phyloP scores from a whole-genome alignment of 1,284 basidiomycete genomes.

The Peniophora sp. region DNA sequence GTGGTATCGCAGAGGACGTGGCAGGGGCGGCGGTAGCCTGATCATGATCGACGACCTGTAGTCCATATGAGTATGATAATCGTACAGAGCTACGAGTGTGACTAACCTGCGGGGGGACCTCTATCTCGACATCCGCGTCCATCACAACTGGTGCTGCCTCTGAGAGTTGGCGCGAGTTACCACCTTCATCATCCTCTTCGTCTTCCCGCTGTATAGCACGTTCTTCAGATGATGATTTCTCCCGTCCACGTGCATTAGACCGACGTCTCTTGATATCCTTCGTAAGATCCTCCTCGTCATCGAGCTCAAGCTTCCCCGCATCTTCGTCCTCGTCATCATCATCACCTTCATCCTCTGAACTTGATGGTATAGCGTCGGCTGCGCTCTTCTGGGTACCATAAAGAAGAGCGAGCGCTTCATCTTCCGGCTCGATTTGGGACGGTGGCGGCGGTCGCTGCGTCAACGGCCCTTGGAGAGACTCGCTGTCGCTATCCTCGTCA shows the following conservation, averaged over 20 bases:
- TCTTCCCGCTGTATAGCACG: conserved; percentile 4
- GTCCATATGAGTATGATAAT: background rate
- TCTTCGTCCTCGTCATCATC: conserved; percentile 19
- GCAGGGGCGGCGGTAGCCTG: background rate
- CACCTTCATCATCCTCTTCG: conserved; percentile 1
- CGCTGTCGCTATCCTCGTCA: conserved; percentile 13
- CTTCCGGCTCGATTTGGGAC: conserved; percentile 32
- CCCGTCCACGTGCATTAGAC: background rate
- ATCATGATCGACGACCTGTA: background rate
- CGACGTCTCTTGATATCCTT: conserved; percentile 5
- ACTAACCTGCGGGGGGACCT: too few species aligned
- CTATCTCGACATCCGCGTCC: conserved; percentile 4
- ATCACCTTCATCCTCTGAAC: conserved; percentile 17
- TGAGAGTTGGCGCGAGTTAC: background rate
- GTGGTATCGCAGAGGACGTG: too few species aligned
- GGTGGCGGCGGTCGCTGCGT: background rate
- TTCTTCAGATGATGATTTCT: conserved; percentile 3
- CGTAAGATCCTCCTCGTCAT: conserved; percentile 18
- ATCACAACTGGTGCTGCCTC: conserved; percentile 6
- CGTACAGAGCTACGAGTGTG: background rate
- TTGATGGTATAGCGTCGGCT: conserved; percentile 17
- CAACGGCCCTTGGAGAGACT: conserved; percentile 1
- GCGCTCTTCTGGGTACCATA: conserved; percentile 18
- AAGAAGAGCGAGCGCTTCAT: conserved; percentile 35
- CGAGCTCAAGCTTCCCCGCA: conserved; percentile 13